phyloP scores from a whole-genome alignment of 202 grass and related monocot species.

The Dendrocalamus latiflorus region DNA sequence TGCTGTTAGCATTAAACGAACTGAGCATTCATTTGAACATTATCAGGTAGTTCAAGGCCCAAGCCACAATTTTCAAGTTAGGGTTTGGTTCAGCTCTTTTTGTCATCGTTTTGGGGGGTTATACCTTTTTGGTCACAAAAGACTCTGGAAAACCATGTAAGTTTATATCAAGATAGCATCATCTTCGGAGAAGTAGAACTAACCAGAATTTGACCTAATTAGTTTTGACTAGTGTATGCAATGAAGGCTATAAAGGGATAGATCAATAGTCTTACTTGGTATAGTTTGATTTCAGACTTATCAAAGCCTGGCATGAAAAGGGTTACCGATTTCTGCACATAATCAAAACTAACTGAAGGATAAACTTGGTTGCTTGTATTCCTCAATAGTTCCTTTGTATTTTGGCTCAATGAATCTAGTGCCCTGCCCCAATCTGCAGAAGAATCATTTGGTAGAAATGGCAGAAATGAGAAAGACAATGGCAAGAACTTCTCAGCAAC shows the following conservation, averaged over 20 bases:
- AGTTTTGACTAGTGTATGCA: neutral
- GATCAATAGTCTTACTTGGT: slow-evolving; percentile 45
- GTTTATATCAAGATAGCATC: neutral
- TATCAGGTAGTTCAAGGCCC: neutral
- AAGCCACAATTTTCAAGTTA: neutral
- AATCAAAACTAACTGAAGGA: slow-evolving; percentile 73
- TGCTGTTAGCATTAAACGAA: neutral
- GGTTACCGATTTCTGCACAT: slow-evolving; percentile 52
- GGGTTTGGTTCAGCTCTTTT: neutral
- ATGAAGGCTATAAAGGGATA: neutral
- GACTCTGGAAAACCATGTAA: neutral
- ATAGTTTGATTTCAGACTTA: slow-evolving; percentile 90
- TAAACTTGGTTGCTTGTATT: slow-evolving; percentile 14
- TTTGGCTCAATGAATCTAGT: slow-evolving; percentile 42
- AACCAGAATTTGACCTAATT: neutral
- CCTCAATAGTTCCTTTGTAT: slow-evolving; percentile 53
- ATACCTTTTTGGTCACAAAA: neutral
- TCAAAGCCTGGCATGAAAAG: slow-evolving; percentile 97
- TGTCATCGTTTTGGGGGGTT: neutral
- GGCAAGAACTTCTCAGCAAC: slow-evolving; percentile 60
- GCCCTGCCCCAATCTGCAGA: slow-evolving; percentile 34
- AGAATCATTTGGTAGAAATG: slow-evolving; percentile 41
- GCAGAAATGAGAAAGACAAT: slow-evolving; percentile 56
- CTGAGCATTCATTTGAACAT: neutral
- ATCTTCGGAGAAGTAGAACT: neutral